phyloP scores from a whole-genome alignment of 306 rosid genomes.

The Medicago lupulina region DNA sequence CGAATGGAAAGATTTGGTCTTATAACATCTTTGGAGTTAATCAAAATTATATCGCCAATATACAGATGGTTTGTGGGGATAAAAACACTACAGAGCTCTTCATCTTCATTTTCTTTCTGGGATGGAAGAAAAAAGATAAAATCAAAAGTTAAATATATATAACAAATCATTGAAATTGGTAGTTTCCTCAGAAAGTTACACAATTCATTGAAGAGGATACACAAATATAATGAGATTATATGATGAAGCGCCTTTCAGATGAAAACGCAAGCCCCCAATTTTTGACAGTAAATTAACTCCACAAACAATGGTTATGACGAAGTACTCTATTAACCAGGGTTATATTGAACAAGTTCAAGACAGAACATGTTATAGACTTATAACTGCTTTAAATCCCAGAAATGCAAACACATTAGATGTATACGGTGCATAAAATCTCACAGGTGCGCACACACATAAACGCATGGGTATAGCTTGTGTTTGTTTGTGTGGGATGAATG shows the following conservation, averaged over 20 bases:
- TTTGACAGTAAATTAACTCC: slow-evolving; percentile 18
- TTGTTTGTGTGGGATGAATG: neutral
- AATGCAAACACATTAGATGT: neutral
- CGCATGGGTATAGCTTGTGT: neutral
- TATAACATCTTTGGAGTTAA: slow-evolving; percentile 76
- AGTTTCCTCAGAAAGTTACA: slow-evolving; percentile 19
- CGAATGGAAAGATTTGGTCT: slow-evolving; percentile 90
- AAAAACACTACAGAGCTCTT: slow-evolving; percentile 89
- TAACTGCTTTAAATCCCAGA: slow-evolving; percentile 27
- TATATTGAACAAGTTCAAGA: neutral
- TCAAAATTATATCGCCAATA: slow-evolving; percentile 83
- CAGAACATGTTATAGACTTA: neutral
- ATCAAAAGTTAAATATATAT: slow-evolving; percentile 19
- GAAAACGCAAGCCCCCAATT: slow-evolving; percentile 8
- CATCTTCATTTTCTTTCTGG: slow-evolving; percentile 83
- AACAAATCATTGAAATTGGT: slow-evolving; percentile 24
- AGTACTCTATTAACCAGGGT: slow-evolving; percentile 21
- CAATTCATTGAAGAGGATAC: slow-evolving; percentile 17
- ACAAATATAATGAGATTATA: slow-evolving; percentile 28
- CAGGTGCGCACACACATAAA: neutral
- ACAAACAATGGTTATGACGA: slow-evolving; percentile 2
- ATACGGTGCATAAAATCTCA: neutral
- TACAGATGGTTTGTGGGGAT: slow-evolving; percentile 92
- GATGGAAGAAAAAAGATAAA: slow-evolving; percentile 17
- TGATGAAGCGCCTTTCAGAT: slow-evolving; percentile 7